Percentiles rank a stretch among this genome's conserved stretches.
Evolutionary conservation across 108 stramenopile species (phyloP).

Genomic region (Nannochloropsis salina): DNA sequence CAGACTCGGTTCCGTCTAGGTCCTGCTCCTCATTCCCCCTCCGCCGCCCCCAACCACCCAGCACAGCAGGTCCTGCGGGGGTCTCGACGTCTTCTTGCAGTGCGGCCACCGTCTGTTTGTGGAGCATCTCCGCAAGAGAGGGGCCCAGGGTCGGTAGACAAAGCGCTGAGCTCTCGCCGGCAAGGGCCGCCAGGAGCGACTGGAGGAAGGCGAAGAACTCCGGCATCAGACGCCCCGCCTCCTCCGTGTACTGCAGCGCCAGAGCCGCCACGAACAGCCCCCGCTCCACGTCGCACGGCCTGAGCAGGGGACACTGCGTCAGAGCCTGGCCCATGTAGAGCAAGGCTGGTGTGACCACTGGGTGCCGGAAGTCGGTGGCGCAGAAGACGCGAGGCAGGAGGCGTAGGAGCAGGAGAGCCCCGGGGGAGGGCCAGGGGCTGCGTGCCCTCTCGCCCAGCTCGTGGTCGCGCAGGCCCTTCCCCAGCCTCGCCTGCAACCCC

Average conservation of each 20-base stretch:
- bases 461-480: conserved; percentile 71
- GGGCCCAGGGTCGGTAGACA: neutral
- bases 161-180: neutral
- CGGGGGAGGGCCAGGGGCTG: conserved; percentile 74
- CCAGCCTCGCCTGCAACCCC: conserved; percentile 71
- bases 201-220: conserved; percentile 74
- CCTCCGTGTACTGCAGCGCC: conserved; percentile 71
- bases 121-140: neutral
- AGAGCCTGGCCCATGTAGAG: conserved; percentile 73
- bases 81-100: neutral
- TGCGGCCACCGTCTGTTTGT: neutral
- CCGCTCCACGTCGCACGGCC: conserved; percentile 63
- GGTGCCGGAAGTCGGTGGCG: conserved; percentile 77
- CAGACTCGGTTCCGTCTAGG: neutral
- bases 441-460: conserved; percentile 57
- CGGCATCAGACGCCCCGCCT: conserved; percentile 68
- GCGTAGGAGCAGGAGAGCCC: conserved; percentile 69
- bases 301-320: conserved; percentile 69
- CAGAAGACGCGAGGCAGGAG: conserved; percentile 78
- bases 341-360: conserved; percentile 73
- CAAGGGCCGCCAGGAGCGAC: conserved; percentile 50
- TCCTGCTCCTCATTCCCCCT: neutral
- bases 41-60: neutral
- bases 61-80: neutral
- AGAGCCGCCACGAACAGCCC: conserved; percentile 69